Evolutionary conservation across 441 rosid species (phyloP).

Genomic region (Breynia disticha): DNA sequence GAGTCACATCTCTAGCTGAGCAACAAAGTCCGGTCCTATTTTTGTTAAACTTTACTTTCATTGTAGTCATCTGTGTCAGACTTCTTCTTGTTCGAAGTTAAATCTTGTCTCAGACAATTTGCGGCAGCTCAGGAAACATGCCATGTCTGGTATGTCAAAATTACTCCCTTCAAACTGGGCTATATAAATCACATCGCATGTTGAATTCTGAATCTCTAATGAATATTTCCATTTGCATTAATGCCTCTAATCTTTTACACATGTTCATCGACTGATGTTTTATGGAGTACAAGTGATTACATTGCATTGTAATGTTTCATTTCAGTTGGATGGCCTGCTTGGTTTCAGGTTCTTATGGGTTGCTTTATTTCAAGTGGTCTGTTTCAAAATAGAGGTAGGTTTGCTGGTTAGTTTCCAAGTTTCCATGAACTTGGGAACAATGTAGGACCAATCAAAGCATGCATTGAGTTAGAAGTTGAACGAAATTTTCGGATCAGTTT

Average conservation of each 20-base stretch:
- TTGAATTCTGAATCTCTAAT: too few species aligned
- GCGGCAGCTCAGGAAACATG: constrained; percentile 15
- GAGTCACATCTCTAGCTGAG: constrained; percentile 10
- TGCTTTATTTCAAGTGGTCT: too few species aligned
- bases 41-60: constrained; percentile 17
- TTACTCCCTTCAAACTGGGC: constrained; percentile 1
- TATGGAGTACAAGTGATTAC: too few species aligned
- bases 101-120: constrained; percentile 12
- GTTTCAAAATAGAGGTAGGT: too few species aligned
- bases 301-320: not conserved
- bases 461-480: too few species aligned
- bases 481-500: too few species aligned
- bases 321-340: not conserved
- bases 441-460: too few species aligned
- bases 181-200: not conserved
- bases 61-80: constrained; percentile 18
- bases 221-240: not conserved
- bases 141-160: constrained; percentile 10
- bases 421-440: too few species aligned
- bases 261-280: too few species aligned
- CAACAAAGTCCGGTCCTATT: constrained; percentile 15
- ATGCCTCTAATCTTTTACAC: too few species aligned
- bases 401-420: too few species aligned
- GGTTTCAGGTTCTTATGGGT: too few species aligned
- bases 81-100: constrained; percentile 12